phyloP scores from a whole-genome alignment of 257 asterid genomes.

The Jacaranda copaia region DNA sequence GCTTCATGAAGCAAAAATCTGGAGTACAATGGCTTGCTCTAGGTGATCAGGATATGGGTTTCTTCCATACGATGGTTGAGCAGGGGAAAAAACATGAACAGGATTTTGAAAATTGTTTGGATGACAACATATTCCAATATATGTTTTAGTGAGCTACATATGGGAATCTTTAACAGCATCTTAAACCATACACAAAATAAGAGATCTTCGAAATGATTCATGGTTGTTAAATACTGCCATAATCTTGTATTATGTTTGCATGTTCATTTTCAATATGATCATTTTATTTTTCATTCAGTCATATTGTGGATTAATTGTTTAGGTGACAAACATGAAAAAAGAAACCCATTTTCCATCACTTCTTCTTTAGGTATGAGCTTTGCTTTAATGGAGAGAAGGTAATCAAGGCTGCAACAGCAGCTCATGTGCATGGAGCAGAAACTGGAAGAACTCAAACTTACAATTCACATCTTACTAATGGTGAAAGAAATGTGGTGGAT shows the following conservation, averaged over 20 bases:
- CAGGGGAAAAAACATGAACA: not conserved
- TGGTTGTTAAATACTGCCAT: not conserved
- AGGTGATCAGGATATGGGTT: not conserved
- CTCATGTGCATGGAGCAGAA: conserved; percentile 65
- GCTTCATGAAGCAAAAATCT: not conserved
- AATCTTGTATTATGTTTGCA: not conserved
- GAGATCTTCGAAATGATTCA: conserved; percentile 3
- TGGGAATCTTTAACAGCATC: not conserved
- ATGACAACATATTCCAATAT: not conserved
- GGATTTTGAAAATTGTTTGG: not conserved
- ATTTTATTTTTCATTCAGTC: not conserved
- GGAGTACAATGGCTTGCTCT: not conserved
- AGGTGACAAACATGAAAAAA: conserved; percentile 12
- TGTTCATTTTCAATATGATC: conserved; percentile 2
- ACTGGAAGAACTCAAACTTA: conserved; percentile 56
- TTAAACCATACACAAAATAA: not conserved
- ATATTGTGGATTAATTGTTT: conserved; percentile 19
- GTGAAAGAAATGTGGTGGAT: conserved; percentile 63
- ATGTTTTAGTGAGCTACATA: not conserved
- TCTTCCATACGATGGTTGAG: not conserved
- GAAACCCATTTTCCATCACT: not conserved
- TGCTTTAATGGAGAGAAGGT: conserved; percentile 81
- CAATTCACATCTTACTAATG: conserved; percentile 53
- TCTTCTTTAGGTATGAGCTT: conserved; percentile 83
- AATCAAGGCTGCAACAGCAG: conserved; percentile 53